Evolutionary conservation across 495 filamentous ascomycete genomes (phyloP), one percentile per base, ranked within the genome.

Genomic region (Neurospora discreta): DNA sequence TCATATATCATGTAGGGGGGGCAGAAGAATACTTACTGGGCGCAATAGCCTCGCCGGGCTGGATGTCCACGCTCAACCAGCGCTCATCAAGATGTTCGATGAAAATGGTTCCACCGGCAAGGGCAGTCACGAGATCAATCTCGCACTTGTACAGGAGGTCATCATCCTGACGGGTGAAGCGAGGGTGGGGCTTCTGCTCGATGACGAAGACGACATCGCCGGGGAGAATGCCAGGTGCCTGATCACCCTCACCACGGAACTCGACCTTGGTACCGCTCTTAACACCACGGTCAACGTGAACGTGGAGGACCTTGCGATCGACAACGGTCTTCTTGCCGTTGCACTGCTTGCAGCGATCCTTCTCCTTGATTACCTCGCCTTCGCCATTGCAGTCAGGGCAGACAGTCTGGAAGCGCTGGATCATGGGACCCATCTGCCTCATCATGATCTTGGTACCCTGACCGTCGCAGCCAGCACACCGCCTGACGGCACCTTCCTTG

Each of bases 381-480:
- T 98, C 96, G 73, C 95, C 95, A 72, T 94, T 93, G 80, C 95
- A 99, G 82, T 99, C 95, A 39, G 94, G 92, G 89, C 95, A 99
- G 73, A 98, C 93, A 23, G 96, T 98, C 87, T 98, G 96, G 89
- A 98, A 98, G 69, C 95, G 92, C 84, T 98, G 96, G 78, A 98
- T 98, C 95, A 99, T 99, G 69, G 95, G 95, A 69, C 96, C 95
- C 94, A 98, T 98, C 86, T 98, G 96, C 77, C 95, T 92, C 95
- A 98, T 98, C 95, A 99, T 98, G 26, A 92, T 97, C 90, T 98
- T 98, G 92, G 97, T 96, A 82, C 95, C 96, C 73, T 89, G 87
- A 76, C 95, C 95, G 73, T 96, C 93, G 81, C 95, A 99, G 73
- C 91, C 91, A 39, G 88, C 78, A 84, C 95, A 99, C 74, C 91